These are phyloP conservation scores for Gossypium turneri DNA, from an alignment of 345 rosid genomes.

Conservation along the genomic window DNA sequence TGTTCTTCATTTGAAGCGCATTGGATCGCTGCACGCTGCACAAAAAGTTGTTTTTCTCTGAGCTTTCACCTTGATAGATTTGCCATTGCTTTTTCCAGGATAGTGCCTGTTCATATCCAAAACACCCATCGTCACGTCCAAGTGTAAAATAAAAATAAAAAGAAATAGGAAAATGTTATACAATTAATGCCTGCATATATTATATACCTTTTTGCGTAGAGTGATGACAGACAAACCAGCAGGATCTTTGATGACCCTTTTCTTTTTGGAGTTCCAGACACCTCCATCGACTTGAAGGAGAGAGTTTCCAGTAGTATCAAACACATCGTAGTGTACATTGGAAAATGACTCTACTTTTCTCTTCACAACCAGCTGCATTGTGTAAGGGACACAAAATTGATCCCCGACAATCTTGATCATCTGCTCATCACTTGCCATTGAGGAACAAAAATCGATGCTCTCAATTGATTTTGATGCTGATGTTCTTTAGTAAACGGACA, in stretches of 20 bases:
- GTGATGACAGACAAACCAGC: constrained; percentile 63
- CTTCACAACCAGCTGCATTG: constrained; percentile 51
- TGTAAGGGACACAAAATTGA: constrained; percentile 48
- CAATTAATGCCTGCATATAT: background rate
- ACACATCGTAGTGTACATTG: constrained; percentile 43
- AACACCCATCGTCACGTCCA: background rate
- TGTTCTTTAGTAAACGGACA: background rate
- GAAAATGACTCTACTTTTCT: constrained; percentile 44
- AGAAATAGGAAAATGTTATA: too few relatives aligned
- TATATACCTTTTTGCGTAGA: constrained; percentile 50
- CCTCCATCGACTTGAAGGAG: constrained; percentile 62
- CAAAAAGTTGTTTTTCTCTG: constrained; percentile 24
- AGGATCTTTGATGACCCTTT: constrained; percentile 56
- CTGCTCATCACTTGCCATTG: constrained; percentile 26
- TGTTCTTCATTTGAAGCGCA: constrained; percentile 53
- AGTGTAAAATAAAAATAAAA: background rate
- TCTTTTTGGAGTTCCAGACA: constrained; percentile 47
- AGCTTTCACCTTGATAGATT: constrained; percentile 54
- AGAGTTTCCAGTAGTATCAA: constrained; percentile 53
- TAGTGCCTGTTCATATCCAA: constrained; percentile 26
- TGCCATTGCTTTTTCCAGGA: constrained; percentile 45
- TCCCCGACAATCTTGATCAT: constrained; percentile 21
- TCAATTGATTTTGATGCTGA: background rate
- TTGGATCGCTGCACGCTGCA: constrained; percentile 46
- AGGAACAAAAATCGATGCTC: background rate